Base-by-base conservation (phyloP, 163 green algal genomes). In the Scenedesmus sp. region DNA sequence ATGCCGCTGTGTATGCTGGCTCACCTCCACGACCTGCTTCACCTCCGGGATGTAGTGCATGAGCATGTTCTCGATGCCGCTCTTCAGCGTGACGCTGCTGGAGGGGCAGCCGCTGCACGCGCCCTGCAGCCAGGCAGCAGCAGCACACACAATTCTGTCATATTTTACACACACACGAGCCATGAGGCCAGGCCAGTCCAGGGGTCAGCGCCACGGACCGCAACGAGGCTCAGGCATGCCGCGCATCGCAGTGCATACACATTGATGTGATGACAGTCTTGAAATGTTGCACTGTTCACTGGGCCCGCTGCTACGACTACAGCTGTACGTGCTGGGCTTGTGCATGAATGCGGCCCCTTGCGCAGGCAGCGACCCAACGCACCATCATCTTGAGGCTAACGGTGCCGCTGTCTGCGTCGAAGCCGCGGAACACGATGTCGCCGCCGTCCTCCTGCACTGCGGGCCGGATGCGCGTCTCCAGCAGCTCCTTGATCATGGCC, bases 41-140 rank as follows among this genome's bases (percentile, higher is more conserved):
- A 98, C 97, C 93, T 99, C 98, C 12, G 98, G 98, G 59, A 99
- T 98, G 96, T 99, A 99, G 95, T 99, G 98, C 96, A 96, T 99
- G 26, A 99, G 95, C 98, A 99, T 99, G 96, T 99, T 99, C 92
- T 99, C 98, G 56, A 99, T 99, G 88, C 98, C 98, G 86, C 94
- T 97, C 95, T 99, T 99, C 13, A 99, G 96, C 0, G 98, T 99
- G 3, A 99, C 94, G 1, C 93, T 94, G 8, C 97, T 99, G 34
- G 97, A 99, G 23, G 98, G 98, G 95, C 98, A 99, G 59, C 98
- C 98, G 92, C 94, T 97, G 97, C 98, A 99, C 1, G 96, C 95
- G 20, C 97, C 97, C 92, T 97, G 93, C 74, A 57, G 54, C 4
- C 8, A 15, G 64, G 13, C 64, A 16, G 93, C 74, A n/a, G 46